Percentiles rank a stretch among this genome's conserved stretches.
These are phyloP conservation scores for Gymnopilus junonius DNA, from an alignment of 768 basidiomycete species.

Conservation along the genomic window DNA sequence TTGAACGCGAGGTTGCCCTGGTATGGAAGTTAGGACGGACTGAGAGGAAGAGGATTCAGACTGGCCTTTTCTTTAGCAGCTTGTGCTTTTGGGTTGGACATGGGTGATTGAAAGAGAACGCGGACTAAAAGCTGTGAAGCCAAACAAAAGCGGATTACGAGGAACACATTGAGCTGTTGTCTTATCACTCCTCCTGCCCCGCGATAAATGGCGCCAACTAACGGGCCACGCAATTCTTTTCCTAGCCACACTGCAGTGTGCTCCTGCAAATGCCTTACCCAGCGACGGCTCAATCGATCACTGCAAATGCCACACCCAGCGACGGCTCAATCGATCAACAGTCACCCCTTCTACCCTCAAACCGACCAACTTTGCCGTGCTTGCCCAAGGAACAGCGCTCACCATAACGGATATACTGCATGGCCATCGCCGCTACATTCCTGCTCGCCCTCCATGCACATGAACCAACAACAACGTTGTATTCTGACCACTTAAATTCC, in stretches of 20 bases:
- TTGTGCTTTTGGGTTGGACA: constrained; percentile 32
- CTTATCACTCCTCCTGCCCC: no score
- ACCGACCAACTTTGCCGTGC: neutral
- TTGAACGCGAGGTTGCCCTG: constrained; percentile 93
- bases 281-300: no score
- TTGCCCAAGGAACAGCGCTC: neutral
- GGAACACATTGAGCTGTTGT: no score
- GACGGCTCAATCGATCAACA: no score
- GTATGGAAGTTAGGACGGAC: no score
- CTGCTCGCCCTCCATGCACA: neutral
- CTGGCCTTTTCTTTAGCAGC: constrained; percentile 42
- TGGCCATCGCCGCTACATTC: neutral
- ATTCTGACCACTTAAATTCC: constrained; percentile 8
- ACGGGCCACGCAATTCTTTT: no score
- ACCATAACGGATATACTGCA: neutral
- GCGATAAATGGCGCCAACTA: no score
- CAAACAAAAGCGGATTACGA: no score
- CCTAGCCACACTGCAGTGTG: no score
- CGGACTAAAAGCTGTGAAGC: no score
- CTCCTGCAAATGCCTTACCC: neutral
- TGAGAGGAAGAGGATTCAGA: neutral
- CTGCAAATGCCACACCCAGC: neutral
- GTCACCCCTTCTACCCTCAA: neutral
- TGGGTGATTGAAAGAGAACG: neutral
- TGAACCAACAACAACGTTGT: neutral